A percentile compares a stretch with the other conserved stretches of the same genome.
Conservation (phyloP, 805 yeast species). For the Candida boidinii region DNA sequence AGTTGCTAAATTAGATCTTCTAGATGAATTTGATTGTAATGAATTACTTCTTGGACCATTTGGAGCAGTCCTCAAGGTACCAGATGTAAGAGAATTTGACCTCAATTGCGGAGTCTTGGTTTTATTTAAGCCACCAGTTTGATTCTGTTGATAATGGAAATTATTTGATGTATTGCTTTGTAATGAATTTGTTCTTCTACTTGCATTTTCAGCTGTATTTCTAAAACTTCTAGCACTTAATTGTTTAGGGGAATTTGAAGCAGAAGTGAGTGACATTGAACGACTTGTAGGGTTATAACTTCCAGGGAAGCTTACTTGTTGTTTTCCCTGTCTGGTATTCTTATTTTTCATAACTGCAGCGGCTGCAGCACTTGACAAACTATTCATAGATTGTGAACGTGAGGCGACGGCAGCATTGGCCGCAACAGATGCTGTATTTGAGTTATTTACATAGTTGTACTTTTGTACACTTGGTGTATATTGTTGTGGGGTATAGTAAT, state of each 20-base stretch:
- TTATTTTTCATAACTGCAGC: slow-evolving; percentile 20
- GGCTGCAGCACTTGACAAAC: slow-evolving; percentile 22
- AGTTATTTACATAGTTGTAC: too few species aligned
- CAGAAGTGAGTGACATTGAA: slow-evolving; percentile 26
- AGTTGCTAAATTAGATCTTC: slow-evolving; percentile 18
- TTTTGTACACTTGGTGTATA: too few species aligned
- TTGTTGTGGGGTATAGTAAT: slow-evolving; percentile 13
- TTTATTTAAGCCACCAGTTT: slow-evolving; percentile 1
- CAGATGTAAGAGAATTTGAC: slow-evolving; percentile 15
- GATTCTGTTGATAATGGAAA: slow-evolving; percentile 6
- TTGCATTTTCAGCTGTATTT: slow-evolving; percentile 3
- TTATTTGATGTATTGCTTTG: slow-evolving; percentile 12
- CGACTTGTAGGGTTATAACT: slow-evolving; percentile 9
- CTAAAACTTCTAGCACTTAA: slow-evolving; percentile 22
- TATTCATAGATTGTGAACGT: slow-evolving; percentile 16
- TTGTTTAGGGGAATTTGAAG: too few species aligned
- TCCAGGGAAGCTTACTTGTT: background rate
- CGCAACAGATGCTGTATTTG: slow-evolving; percentile 17
- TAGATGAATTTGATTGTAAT: slow-evolving; percentile 13
- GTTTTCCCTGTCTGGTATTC: background rate
- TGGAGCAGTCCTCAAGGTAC: slow-evolving; percentile 5
- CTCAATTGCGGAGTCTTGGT: slow-evolving; percentile 9
- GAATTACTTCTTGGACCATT: slow-evolving; percentile 17
- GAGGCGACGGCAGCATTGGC: slow-evolving; percentile 16
- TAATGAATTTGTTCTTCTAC: slow-evolving; percentile 17